Evolutionary conservation across 2,329 filamentous ascomycete genomes (phyloP).

Genomic region (Cercospora canescens): DNA sequence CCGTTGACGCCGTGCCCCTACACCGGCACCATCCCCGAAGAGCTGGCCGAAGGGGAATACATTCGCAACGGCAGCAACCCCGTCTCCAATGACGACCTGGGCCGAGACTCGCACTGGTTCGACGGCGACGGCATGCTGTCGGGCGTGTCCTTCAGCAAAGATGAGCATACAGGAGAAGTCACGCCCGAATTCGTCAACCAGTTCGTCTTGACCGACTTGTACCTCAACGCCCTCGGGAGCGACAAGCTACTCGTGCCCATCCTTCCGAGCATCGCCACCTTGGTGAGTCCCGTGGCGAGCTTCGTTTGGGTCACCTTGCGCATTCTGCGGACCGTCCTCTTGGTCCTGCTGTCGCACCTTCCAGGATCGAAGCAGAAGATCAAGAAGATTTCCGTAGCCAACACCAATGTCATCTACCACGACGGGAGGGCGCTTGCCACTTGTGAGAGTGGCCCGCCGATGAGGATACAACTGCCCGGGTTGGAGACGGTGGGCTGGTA

Average conservation of each 20-base stretch:
- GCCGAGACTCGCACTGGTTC: slow-evolving; percentile 70
- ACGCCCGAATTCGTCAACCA: slow-evolving; percentile 68
- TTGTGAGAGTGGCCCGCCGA: slow-evolving; percentile 70
- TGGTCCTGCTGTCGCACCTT: slow-evolving; percentile 60
- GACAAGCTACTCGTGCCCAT: slow-evolving; percentile 55
- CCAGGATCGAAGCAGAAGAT: slow-evolving; percentile 58
- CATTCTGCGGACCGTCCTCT: slow-evolving; percentile 58
- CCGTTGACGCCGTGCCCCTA: slow-evolving; percentile 59
- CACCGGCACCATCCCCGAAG: slow-evolving; percentile 61
- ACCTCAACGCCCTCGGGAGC: slow-evolving; percentile 55
- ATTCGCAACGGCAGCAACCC: slow-evolving; percentile 73
- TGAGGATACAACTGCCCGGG: slow-evolving; percentile 63
- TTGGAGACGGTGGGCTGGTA: slow-evolving; percentile 72
- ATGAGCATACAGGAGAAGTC: slow-evolving; percentile 43
- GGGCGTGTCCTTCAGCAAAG: slow-evolving; percentile 61
- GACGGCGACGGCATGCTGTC: slow-evolving; percentile 75
- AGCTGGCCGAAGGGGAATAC: slow-evolving; percentile 68
- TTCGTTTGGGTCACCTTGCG: slow-evolving; percentile 52
- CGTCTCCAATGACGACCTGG: slow-evolving; percentile 60
- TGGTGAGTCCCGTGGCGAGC: slow-evolving; percentile 61
- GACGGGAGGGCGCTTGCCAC: slow-evolving; percentile 68
- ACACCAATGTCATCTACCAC: slow-evolving; percentile 66
- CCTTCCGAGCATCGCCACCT: slow-evolving; percentile 66
- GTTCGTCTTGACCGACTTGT: slow-evolving; percentile 68
- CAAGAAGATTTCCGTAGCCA: slow-evolving; percentile 70